Evolutionary conservation across 768 basidiomycete genomes (phyloP).

Genomic region (Chalciporus chontae): DNA sequence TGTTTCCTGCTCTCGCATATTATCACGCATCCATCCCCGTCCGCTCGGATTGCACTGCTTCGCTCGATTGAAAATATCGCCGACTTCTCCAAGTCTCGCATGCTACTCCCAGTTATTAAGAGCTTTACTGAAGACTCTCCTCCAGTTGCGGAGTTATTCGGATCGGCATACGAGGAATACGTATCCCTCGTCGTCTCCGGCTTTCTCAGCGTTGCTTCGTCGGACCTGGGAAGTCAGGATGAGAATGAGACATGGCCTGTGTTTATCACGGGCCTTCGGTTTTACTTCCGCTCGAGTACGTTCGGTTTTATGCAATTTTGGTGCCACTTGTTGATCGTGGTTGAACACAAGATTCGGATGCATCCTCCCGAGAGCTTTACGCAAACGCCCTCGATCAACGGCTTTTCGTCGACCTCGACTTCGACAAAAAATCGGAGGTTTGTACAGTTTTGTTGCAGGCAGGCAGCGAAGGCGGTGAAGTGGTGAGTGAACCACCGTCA

Average conservation of each 20-base stretch:
- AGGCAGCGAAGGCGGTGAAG: slow-evolving; percentile 43
- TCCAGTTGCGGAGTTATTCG: slow-evolving; percentile 34
- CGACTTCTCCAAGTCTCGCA: slow-evolving; percentile 44
- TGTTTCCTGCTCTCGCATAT: slow-evolving; percentile 83
- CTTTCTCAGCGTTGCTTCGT: slow-evolving; percentile 47
- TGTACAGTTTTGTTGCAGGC: slow-evolving; percentile 55
- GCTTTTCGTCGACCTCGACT: slow-evolving; percentile 50
- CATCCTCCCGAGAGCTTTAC: slow-evolving; percentile 39
- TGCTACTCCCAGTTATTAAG: slow-evolving; percentile 59
- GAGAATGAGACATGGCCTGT: slow-evolving; percentile 45
- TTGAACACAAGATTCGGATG: slow-evolving; percentile 35
- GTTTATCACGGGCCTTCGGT: slow-evolving; percentile 43
- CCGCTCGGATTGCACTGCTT: slow-evolving; percentile 54
- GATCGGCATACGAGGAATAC: slow-evolving; percentile 35
- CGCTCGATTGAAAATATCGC: slow-evolving; percentile 38
- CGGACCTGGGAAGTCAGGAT: slow-evolving; percentile 42
- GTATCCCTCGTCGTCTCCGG: slow-evolving; percentile 38
- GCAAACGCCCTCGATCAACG: slow-evolving; percentile 47
- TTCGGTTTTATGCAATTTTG: slow-evolving; percentile 6
- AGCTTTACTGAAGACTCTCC: slow-evolving; percentile 26
- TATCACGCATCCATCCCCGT: slow-evolving; percentile 47
- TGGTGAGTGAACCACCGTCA: slow-evolving; percentile 36
- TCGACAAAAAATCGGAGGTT: slow-evolving; percentile 53
- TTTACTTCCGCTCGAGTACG: slow-evolving; percentile 47
- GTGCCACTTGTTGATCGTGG: not conserved